Conservation (phyloP, 2,329 filamentous ascomycete genomes). For the Colletotrichum sansevieriae region DNA sequence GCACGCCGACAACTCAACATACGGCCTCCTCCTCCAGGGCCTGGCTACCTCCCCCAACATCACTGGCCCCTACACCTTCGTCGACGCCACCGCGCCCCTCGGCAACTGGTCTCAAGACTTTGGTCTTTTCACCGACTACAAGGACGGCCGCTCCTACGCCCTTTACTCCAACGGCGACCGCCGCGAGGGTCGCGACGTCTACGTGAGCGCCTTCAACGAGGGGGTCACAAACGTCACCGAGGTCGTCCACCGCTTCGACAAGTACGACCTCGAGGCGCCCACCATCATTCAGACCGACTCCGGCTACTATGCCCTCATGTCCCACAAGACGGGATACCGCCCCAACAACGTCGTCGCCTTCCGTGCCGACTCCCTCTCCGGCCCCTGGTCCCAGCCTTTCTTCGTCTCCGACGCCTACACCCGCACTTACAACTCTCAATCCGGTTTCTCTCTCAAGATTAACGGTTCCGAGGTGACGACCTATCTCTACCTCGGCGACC, state of each 20-base stretch:
- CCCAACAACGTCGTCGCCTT: slow-evolving; percentile 72
- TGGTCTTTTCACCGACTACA: slow-evolving; percentile 71
- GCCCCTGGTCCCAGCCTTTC: slow-evolving; percentile 66
- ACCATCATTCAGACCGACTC: slow-evolving; percentile 71
- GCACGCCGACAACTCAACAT: slow-evolving; percentile 71
- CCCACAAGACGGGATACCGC: slow-evolving; percentile 73
- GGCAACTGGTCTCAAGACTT: slow-evolving; percentile 75
- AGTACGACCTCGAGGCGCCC: slow-evolving; percentile 71
- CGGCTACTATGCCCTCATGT: slow-evolving; percentile 72
- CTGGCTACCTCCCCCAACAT: slow-evolving; percentile 66
- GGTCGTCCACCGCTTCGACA: slow-evolving; percentile 67
- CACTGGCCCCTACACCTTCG: slow-evolving; percentile 66
- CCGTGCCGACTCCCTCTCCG: slow-evolving; percentile 61
- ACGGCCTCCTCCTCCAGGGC: slow-evolving; percentile 68
- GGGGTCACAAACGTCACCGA: slow-evolving; percentile 64
- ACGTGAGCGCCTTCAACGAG: slow-evolving; percentile 66
- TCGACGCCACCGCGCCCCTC: slow-evolving; percentile 66
- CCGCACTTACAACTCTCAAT: slow-evolving; percentile 65
- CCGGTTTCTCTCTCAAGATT: slow-evolving; percentile 62
- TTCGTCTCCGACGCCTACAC: slow-evolving; percentile 63
- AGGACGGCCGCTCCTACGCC: slow-evolving; percentile 67
- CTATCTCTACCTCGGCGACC: slow-evolving; percentile 62
- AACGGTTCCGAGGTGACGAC: slow-evolving; percentile 63
- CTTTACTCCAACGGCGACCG: slow-evolving; percentile 72
- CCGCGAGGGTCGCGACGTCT: slow-evolving; percentile 67